phyloP scores from a whole-genome alignment of 169 alveolate genomes.

The Cryptosporidium sp. region DNA sequence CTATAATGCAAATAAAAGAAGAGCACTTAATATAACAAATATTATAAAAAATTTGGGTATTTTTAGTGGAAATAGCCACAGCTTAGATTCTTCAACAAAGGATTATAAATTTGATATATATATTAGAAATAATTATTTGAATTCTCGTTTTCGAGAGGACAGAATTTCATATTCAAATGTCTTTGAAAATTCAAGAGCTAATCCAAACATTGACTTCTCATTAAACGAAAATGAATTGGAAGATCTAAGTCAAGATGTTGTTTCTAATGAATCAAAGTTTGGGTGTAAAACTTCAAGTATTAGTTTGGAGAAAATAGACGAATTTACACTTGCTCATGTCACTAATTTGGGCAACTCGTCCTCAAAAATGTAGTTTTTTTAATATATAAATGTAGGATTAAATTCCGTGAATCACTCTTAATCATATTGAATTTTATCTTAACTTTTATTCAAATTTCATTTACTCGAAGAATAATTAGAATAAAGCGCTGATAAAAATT shows the following conservation, averaged over 20 bases:
- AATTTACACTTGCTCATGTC: conserved; percentile 72
- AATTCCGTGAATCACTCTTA: background rate
- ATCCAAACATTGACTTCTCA: conserved; percentile 18
- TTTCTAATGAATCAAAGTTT: conserved; percentile 3
- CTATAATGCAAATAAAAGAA: background rate
- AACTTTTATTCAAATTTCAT: background rate
- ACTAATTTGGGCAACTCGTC: conserved; percentile 51
- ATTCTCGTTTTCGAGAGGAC: conserved; percentile 37
- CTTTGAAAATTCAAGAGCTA: background rate
- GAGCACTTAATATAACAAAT: conserved; percentile 7
- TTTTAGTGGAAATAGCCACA: background rate
- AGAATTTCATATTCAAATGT: background rate
- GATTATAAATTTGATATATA: conserved; percentile 27
- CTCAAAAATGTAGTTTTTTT: background rate
- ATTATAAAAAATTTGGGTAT: conserved; percentile 7
- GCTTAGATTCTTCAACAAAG: background rate
- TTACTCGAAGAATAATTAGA: background rate
- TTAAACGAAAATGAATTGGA: conserved; percentile 34
- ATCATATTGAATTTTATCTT: background rate
- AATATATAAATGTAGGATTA: background rate
- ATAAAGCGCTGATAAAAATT: conserved; percentile 8
- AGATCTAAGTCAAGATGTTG: conserved; percentile 17
- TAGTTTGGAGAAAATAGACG: conserved; percentile 72
- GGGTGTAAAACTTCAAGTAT: conserved; percentile 39
- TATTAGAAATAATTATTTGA: conserved; percentile 19